Conservation (phyloP, 2,329 filamentous ascomycete genomes). For the Botrytis fragariae region DNA sequence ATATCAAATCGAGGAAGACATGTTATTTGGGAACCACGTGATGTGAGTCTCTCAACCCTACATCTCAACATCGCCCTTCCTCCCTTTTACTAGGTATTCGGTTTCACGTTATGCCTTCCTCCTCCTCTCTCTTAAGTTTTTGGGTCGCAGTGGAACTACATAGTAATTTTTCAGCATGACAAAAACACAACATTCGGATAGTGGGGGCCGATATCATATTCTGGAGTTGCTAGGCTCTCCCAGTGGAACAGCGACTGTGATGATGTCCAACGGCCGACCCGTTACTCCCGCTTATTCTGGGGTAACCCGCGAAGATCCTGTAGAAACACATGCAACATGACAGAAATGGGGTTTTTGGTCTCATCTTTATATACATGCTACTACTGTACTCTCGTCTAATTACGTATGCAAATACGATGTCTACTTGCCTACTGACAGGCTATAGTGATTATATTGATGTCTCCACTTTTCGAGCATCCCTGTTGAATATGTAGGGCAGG, state of each 20-base stretch:
- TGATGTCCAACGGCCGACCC: constrained; percentile 7
- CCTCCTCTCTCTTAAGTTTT: too few species aligned
- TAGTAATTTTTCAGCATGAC: neutral
- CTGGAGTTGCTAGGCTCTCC: constrained; percentile 7
- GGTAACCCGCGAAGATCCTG: constrained; percentile 12
- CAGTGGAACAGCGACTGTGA: constrained; percentile 17
- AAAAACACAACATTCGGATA: constrained; percentile 7
- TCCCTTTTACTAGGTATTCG: neutral
- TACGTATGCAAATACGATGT: constrained; percentile 8
- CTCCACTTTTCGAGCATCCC: neutral
- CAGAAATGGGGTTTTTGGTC: neutral
- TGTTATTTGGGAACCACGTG: neutral
- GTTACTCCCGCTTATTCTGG: constrained; percentile 19
- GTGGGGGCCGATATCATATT: constrained; percentile 12
- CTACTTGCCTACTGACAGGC: neutral
- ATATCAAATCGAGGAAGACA: neutral
- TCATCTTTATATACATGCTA: constrained; percentile 5
- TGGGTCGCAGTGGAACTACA: neutral
- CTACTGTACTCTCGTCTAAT: constrained; percentile 6
- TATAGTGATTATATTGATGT: neutral
- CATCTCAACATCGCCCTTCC: neutral
- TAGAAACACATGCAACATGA: constrained; percentile 18
- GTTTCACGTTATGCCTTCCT: neutral
- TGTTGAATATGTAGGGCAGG: constrained; percentile 6
- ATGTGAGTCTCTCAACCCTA: neutral